These are phyloP conservation scores for Eucalyptus polyanthemos DNA, from an alignment of 345 rosid species.

Conservation along the genomic window DNA sequence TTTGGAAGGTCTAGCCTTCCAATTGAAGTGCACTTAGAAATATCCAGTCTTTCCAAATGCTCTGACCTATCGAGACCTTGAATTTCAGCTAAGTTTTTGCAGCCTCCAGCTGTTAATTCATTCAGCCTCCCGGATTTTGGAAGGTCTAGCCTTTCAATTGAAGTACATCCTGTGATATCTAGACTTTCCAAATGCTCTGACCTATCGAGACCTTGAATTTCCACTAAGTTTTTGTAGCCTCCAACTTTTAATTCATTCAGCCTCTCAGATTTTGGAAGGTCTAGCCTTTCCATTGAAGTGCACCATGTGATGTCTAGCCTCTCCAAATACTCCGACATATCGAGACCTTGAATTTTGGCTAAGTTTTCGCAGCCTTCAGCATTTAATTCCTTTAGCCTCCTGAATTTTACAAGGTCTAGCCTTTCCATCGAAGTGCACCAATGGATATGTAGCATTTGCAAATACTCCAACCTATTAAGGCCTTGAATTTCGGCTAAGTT, in stretches of 20 bases:
- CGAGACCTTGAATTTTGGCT: too few species aligned
- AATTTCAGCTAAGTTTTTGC: background rate
- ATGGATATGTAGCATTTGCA: background rate
- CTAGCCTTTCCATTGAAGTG: too few species aligned
- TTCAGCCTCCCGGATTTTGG: background rate
- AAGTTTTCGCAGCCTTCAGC: too few species aligned
- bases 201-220: background rate
- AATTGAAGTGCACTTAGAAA: too few species aligned
- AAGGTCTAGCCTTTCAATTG: background rate
- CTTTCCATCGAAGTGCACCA: too few species aligned
- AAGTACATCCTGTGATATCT: background rate
- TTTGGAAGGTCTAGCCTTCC: too few species aligned
- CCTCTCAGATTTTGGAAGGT: background rate
- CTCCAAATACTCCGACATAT: too few species aligned
- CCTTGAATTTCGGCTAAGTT: background rate
- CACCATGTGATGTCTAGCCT: too few species aligned
- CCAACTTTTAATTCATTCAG: background rate
- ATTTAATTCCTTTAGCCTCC: too few species aligned
- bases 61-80: too few species aligned
- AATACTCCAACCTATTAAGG: rapidly evolving
- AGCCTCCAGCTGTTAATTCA: rapidly evolving
- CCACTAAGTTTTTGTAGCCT: background rate
- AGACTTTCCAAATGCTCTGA: background rate
- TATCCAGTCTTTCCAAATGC: too few species aligned
- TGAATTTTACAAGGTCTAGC: too few species aligned